Evolutionary conservation across 1,284 basidiomycete genomes (phyloP), one percentile per base, ranked within the genome.

Genomic region (Termitomyces sp.): DNA sequence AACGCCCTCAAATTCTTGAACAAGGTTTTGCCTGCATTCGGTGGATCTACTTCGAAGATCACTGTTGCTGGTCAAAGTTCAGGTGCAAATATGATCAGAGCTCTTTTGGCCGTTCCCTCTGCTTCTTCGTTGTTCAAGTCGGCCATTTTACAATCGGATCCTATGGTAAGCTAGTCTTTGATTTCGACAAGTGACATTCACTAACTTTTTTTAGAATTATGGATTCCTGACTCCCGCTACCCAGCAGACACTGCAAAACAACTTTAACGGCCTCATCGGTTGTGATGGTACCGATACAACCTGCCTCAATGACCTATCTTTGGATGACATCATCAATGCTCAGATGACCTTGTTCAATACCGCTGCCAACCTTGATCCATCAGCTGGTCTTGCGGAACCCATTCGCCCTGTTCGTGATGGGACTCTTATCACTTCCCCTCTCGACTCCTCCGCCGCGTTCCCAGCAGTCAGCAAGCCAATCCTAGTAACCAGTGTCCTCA

Each of bases 1-100:
- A 81, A 81, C 47, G 83, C 83, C 0, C 69, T 93, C 48, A 69
- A 79, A 34, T 90, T 88, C 66, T 65, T 94, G 56, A 74, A 81
- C 50, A 71, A 70, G 26, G 76, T 83, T n/a, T 60, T 81, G 4
- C 76, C 83, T 1, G 74, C 78, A 26, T 88, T 94, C 59, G 90
- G 90, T 7, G 93, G 90, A 7, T 70, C 73, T 53, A 46, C 73
- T 3, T 74, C 75, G 3, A 80, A 79, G 58, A 79, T 97, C 60
- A 93, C 91, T 0, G 60, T 97, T 18, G 91, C 90, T 19, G 94
- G 94, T 5, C 93, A 97, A 68, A 93, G 90, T 63, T 83, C 83
- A 30, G 94, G 94, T 37, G 93, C 88, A 0, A 80, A 77, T 53
- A 79, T 95, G 75, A 80, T 96, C 59, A 79, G 93, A 53, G 81